A percentile compares a stretch with the other conserved stretches of the same genome.
Conservation (phyloP, 768 basidiomycete genomes). For the Pisolithus marmoratus region DNA sequence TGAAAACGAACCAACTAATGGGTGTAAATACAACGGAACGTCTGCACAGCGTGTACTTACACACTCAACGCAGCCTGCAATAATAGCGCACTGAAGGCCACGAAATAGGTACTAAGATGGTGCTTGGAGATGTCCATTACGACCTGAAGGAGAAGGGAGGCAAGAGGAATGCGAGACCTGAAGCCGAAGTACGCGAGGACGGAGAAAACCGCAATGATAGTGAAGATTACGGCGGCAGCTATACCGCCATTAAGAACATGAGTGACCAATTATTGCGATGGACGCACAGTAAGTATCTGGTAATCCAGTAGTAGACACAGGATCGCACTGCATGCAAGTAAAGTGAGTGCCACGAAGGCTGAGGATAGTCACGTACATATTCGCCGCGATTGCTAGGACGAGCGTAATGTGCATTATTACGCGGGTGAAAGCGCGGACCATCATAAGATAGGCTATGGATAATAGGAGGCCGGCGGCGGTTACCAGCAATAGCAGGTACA, state of each 20-base stretch:
- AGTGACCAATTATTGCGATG: conserved; percentile 10
- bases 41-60: conserved; percentile 32
- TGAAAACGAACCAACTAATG: conserved; percentile 70
- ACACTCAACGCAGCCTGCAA: conserved; percentile 67
- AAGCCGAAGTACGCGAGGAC: conserved; percentile 71
- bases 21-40: conserved; percentile 1
- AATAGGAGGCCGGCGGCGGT: conserved; percentile 63
- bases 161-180: conserved; percentile 69
- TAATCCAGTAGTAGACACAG: conserved; percentile 71
- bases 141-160: conserved; percentile 71
- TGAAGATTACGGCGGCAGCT: conserved; percentile 84
- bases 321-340: conserved; percentile 46
- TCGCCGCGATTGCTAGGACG: conserved; percentile 53
- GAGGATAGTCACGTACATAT: conserved; percentile 45
- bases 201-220: conserved; percentile 71
- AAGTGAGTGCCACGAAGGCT: neutral
- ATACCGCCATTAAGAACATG: conserved; percentile 4
- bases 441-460: conserved; percentile 60
- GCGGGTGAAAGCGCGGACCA: conserved; percentile 67
- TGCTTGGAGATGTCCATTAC: conserved; percentile 84
- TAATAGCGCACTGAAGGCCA: conserved; percentile 65
- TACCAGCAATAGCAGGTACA: conserved; percentile 71
- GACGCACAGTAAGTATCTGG: conserved; percentile 61
- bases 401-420: conserved; percentile 75
- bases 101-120: conserved; percentile 74